Base-by-base conservation (phyloP, 306 rosid species). In the Psophocarpus tetragonolobus region DNA sequence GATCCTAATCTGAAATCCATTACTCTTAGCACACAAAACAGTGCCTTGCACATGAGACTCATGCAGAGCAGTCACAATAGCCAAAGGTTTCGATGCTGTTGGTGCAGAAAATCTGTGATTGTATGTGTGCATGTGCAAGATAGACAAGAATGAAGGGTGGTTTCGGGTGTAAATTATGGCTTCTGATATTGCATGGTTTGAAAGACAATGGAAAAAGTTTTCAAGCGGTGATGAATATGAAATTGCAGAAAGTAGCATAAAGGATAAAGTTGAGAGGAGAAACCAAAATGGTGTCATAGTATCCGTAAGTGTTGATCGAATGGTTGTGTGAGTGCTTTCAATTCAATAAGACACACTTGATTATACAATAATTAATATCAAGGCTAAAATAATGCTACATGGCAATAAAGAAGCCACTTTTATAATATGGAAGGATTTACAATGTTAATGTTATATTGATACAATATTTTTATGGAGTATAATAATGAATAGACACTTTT, bases 41-140 rank as follows among this genome's bases (percentile, higher is more conserved):
- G 79, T 70, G 15, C 62, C 75, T 13, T 79, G 84, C 3, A 84
- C 75, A 4, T 84, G 84, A 1, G 87, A 79, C 36, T 4, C 81
- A 0, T 68, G 8, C 1, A 45, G 24, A 2, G 82, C 36, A 4
- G 82, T 57, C 36, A 84, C 18, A 17, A 75, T 80, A 11, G 82
- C 79, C 1, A 80, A 63, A 12, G 87, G 87, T 23, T 80, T 84
- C 18, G 84, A 72, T 14, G 53, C 38, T 8, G 79, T 42, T 42
- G 73, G 4, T 5, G 75, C 13, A 3, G 79, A 18, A 38, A 69
- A 80, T 27, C 82, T 84, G 36, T 54, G 45, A 13, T 84, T 84
- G 5, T 69, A 1, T 14, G 79, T 80, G 15, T 20, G 79, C 62
- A 47, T 74, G 9, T 33, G 66, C 21, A 84, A 45, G 27, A 80